phyloP scores from a whole-genome alignment of 768 basidiomycete species.

The Gelatoporia subvermispora region DNA sequence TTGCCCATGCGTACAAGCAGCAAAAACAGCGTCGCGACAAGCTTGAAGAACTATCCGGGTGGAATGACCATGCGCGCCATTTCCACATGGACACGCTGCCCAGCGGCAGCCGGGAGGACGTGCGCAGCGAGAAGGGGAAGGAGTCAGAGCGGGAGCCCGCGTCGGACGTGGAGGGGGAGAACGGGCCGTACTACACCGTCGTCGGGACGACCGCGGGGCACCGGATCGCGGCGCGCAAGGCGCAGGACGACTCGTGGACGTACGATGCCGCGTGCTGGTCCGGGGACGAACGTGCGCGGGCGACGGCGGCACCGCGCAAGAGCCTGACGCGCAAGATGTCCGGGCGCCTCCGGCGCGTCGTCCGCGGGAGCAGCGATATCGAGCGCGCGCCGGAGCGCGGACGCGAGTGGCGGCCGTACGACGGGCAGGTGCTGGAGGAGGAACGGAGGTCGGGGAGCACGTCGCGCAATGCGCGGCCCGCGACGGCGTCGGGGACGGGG shows the following conservation, averaged over 20 bases:
- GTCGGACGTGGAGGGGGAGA: conserved; percentile 19
- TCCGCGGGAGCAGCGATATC: too few relatives aligned
- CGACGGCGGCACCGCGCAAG: conserved; percentile 12
- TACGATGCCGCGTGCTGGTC: conserved; percentile 32
- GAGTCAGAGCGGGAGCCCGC: too few relatives aligned
- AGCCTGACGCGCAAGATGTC: conserved; percentile 34
- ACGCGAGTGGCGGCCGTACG: too few relatives aligned
- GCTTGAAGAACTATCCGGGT: conserved; percentile 24
- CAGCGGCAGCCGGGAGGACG: too few relatives aligned
- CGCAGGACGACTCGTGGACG: conserved; percentile 3
- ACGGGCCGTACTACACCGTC: conserved; percentile 52
- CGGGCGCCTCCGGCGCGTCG: conserved; percentile 23
- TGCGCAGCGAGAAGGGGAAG: conserved; percentile 6
- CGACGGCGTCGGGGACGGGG: too few relatives aligned
- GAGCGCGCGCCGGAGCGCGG: too few relatives aligned
- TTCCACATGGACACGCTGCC: too few relatives aligned
- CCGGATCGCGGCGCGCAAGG: conserved; percentile 39
- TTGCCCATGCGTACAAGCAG: conserved; percentile 45
- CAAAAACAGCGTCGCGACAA: conserved; percentile 30
- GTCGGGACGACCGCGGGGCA: conserved; percentile 44
- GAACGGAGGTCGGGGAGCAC: conserved; percentile 8
- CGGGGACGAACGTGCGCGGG: conserved; percentile 9
- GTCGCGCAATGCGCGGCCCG: neutral
- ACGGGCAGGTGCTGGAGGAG: conserved; percentile 6
- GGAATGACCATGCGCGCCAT: conserved; percentile 19